These are phyloP conservation scores for Aureobasidium sp. DNA, from an alignment of 2,329 filamentous ascomycete genomes.

Conservation along the genomic window DNA sequence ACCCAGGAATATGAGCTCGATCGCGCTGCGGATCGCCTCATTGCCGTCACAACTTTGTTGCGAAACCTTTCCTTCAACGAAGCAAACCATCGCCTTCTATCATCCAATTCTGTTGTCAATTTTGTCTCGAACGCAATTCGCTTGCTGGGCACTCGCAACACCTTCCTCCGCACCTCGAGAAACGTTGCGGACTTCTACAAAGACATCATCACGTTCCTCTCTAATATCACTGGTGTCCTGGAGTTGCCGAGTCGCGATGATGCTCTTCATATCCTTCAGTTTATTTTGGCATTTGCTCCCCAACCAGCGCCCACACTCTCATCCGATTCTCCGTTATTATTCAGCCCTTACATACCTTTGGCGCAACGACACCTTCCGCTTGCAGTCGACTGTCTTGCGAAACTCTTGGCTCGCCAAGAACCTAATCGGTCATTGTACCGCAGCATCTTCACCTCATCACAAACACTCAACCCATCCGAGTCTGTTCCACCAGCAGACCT, in stretches of 20 bases:
- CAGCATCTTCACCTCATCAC: slow-evolving; percentile 62
- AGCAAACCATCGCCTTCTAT: slow-evolving; percentile 66
- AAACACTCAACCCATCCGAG: slow-evolving; percentile 17
- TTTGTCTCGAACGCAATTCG: slow-evolving; percentile 77
- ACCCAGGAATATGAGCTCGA: slow-evolving; percentile 73
- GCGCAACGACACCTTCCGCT: slow-evolving; percentile 82
- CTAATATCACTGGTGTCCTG: slow-evolving; percentile 71
- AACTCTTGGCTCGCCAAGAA: slow-evolving; percentile 84
- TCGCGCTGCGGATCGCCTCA: slow-evolving; percentile 73
- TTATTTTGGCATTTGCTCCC: slow-evolving; percentile 84
- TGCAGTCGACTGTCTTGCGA: slow-evolving; percentile 83
- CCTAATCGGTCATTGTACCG: slow-evolving; percentile 83
- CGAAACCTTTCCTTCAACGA: slow-evolving; percentile 84
- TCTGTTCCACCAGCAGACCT: slow-evolving; percentile 56
- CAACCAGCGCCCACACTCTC: slow-evolving; percentile 54
- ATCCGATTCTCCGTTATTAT: slow-evolving; percentile 19
- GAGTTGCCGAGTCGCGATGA: slow-evolving; percentile 81
- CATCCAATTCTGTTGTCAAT: slow-evolving; percentile 68
- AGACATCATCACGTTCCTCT: slow-evolving; percentile 79
- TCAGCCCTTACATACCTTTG: slow-evolving; percentile 42
- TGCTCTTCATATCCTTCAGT: slow-evolving; percentile 75
- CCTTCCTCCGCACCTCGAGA: slow-evolving; percentile 69
- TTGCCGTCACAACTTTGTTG: slow-evolving; percentile 86
- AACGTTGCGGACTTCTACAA: slow-evolving; percentile 98
- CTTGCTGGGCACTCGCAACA: slow-evolving; percentile 79